These are phyloP conservation scores for Pisolithus marmoratus DNA, from an alignment of 768 basidiomycete species.

Conservation along the genomic window DNA sequence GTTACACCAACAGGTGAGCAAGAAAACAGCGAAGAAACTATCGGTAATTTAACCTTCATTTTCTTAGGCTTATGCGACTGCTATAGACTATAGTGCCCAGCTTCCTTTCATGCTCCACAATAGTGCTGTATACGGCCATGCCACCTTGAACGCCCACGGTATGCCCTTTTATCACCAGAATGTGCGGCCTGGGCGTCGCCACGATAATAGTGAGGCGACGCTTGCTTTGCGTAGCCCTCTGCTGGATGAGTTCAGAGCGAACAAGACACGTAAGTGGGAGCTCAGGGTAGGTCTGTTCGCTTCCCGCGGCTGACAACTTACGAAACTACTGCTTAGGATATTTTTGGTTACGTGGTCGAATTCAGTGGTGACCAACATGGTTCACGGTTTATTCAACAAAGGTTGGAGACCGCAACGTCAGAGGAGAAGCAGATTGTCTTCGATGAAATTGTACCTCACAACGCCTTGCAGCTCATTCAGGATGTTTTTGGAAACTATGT, in stretches of 20 bases:
- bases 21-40: constrained; percentile 5
- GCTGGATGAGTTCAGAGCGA: constrained; percentile 80
- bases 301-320: neutral
- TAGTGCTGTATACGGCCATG: constrained; percentile 41
- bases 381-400: constrained; percentile 96
- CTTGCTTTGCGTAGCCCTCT: constrained; percentile 57
- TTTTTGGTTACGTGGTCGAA: constrained; percentile 80
- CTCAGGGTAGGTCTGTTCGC: constrained; percentile 48
- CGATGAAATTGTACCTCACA: constrained; percentile 79
- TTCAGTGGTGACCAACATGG: constrained; percentile 95
- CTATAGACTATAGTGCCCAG: constrained; percentile 45
- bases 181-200: constrained; percentile 41
- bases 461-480: constrained; percentile 71
- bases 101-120: constrained; percentile 40
- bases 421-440: constrained; percentile 80
- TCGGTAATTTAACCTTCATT: neutral
- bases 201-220: constrained; percentile 32
- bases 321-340: constrained; percentile 50
- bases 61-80: constrained; percentile 36
- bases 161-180: constrained; percentile 34
- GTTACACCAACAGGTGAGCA: constrained; percentile 42
- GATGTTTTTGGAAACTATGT: constrained; percentile 98
- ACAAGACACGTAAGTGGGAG: constrained; percentile 78
- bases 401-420: constrained; percentile 66
- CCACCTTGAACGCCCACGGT: constrained; percentile 26